Evolutionary conservation across 345 rosid species (phyloP), one percentile per base, ranked within the genome.

Genomic region (Bretschneidera sinensis): DNA sequence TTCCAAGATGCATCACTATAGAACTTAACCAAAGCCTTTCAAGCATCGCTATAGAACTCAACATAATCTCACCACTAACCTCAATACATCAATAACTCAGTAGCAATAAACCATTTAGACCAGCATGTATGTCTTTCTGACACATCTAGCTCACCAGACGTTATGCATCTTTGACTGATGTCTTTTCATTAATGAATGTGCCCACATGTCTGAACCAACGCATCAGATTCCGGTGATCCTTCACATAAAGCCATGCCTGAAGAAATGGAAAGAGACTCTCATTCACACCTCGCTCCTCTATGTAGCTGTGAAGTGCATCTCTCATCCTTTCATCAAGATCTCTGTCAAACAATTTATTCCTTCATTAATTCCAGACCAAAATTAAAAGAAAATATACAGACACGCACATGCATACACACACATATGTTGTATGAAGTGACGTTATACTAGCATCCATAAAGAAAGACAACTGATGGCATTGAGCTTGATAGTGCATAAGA

Each of bases 241-340:
- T 94, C 25, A 90, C 95, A 51, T 90, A 94, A 9, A 94, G 76
- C 94, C 96, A 94, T 1, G 96, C 95, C 62, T 84, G 99, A 70
- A 94, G 92, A 76, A 94, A 94, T 24, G 74, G 83, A 71, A 94
- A 94, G 43, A 87, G 95, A 72, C 66, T 63, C 76, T 86, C 92
- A 45, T 85, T 75, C 67, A 92, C 83, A 49, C 98, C 97, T 39
- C 97, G 79, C 25, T 89, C 96, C 31, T 85, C 92, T 51, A 92
- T 71, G 71, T 69, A 92, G 52, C 72, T 64, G 76, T 90, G 97
- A 68, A 92, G 68, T 23, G 72, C 85, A 56, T 92, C 95, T 64
- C 95, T 83, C 88, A 85, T 81, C 66, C 71, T 75, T 62, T 85
- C 95, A 67, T 86, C 87, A 43, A 87, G 76, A 57, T 87, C 87